Conservation (phyloP, 1,284 basidiomycete genomes). For the Ustilago shanxiensis region DNA sequence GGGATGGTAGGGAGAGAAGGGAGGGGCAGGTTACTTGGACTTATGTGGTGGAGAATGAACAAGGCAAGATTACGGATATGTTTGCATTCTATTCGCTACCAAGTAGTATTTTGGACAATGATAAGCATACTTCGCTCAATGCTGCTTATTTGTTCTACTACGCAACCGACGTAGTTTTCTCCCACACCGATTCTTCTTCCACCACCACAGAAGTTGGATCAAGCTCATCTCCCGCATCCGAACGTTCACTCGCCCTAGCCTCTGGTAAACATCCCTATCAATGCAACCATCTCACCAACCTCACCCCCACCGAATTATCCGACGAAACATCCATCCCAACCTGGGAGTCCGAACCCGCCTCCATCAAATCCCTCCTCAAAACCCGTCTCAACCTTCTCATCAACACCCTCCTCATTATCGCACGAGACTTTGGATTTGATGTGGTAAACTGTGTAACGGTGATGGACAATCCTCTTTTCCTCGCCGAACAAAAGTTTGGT, state of each 20-base stretch:
- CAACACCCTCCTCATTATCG: slow-evolving; percentile 82
- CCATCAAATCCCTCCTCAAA: slow-evolving; percentile 77
- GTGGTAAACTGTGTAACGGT: slow-evolving; percentile 95
- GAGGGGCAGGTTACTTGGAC: slow-evolving; percentile 90
- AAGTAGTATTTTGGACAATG: slow-evolving; percentile 80
- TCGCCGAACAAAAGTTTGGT: slow-evolving; percentile 86
- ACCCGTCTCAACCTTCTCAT: slow-evolving; percentile 81
- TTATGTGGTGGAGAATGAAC: slow-evolving; percentile 93
- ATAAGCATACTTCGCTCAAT: slow-evolving; percentile 77
- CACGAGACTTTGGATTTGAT: slow-evolving; percentile 85
- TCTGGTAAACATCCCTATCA: slow-evolving; percentile 48
- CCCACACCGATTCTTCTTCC: background rate
- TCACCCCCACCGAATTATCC: slow-evolving; percentile 47
- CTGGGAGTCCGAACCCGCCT: slow-evolving; percentile 72
- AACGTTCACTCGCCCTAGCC: slow-evolving; percentile 28
- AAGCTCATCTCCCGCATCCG: slow-evolving; percentile 20
- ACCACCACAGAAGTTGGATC: background rate
- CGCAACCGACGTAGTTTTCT: slow-evolving; percentile 70
- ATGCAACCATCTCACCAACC: slow-evolving; percentile 48
- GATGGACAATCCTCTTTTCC: slow-evolving; percentile 89
- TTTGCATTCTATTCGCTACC: slow-evolving; percentile 97
- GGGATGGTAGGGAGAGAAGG: slow-evolving; percentile 56
- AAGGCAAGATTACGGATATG: slow-evolving; percentile 89
- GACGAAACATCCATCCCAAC: slow-evolving; percentile 50
- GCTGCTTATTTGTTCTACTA: slow-evolving; percentile 96